Evolutionary conservation across 495 filamentous ascomycete species (phyloP).

Genomic region (Neurospora sp.): DNA sequence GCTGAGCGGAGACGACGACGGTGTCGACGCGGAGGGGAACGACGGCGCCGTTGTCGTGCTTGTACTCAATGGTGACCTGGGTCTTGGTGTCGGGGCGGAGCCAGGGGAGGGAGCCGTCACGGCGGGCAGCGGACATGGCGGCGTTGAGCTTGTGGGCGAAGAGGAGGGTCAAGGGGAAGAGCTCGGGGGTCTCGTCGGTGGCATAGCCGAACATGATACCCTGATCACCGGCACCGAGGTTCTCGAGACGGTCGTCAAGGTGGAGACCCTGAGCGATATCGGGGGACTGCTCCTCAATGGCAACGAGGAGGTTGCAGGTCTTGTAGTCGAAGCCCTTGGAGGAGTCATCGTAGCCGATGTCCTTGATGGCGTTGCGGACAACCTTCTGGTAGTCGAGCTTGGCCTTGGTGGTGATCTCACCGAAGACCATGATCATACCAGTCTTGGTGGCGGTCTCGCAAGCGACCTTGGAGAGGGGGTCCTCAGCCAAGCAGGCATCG

Average conservation of each 20-base stretch:
- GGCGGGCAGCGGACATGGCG: slow-evolving; percentile 80
- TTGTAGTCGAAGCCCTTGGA: slow-evolving; percentile 99
- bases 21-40: slow-evolving; percentile 90
- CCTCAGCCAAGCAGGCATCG: slow-evolving; percentile 89
- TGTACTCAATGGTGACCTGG: slow-evolving; percentile 97
- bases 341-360: slow-evolving; percentile 95
- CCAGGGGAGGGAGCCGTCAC: slow-evolving; percentile 83
- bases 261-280: slow-evolving; percentile 98
- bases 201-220: slow-evolving; percentile 99
- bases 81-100: slow-evolving; percentile 98
- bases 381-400: slow-evolving; percentile 95
- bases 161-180: slow-evolving; percentile 84
- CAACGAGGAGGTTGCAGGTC: slow-evolving; percentile 96
- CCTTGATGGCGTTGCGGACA: slow-evolving; percentile 90
- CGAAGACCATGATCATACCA: slow-evolving; percentile 99
- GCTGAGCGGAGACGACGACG: slow-evolving; percentile 92
- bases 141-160: slow-evolving; percentile 93
- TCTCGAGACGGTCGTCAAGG: slow-evolving; percentile 92
- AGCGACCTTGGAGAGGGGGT: slow-evolving; percentile 96
- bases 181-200: slow-evolving; percentile 96
- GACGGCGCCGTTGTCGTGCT: slow-evolving; percentile 89
- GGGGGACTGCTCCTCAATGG: slow-evolving; percentile 98
- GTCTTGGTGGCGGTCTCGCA: slow-evolving; percentile 99
- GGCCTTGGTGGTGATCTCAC: slow-evolving; percentile 97
- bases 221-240: slow-evolving; percentile 98